A percentile compares a stretch with the other conserved stretches of the same genome.
Evolutionary conservation across 305 asterid species (phyloP).

Genomic region (Rubia peregrina): DNA sequence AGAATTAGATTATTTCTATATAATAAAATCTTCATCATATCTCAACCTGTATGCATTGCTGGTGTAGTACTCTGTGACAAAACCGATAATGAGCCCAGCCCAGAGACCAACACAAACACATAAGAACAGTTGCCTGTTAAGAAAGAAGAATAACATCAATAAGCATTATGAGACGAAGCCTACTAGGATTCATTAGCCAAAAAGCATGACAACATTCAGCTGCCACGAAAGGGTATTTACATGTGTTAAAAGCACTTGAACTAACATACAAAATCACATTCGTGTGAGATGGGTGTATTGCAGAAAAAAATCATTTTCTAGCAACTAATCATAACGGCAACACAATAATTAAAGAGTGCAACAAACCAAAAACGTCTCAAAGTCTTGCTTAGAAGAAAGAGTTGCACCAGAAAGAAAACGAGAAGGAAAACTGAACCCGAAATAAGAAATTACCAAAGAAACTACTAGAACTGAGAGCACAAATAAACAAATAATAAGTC

Average conservation of each 20-base stretch:
- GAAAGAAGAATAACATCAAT: neutral
- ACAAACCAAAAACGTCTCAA: neutral
- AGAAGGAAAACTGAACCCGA: neutral
- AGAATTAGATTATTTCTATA: neutral
- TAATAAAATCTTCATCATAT: neutral
- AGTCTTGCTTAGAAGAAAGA: neutral
- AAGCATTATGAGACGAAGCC: neutral
- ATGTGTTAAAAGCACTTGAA: neutral
- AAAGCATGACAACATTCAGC: neutral
- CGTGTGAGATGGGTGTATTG: too few relatives aligned
- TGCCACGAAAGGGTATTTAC: neutral
- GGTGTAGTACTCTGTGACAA: conserved; percentile 70
- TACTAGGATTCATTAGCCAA: neutral
- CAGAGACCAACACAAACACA: conserved; percentile 79
- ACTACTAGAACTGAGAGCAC: too few relatives aligned
- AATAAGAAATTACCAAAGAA: too few relatives aligned
- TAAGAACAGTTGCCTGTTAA: conserved; percentile 60
- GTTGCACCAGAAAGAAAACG: neutral
- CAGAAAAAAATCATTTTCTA: too few relatives aligned
- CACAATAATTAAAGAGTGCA: too few relatives aligned
- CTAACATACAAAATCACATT: neutral
- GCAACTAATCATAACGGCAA: too few relatives aligned
- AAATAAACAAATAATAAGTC: too few relatives aligned
- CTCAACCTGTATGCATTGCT: conserved; percentile 79
- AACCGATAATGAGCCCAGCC: conserved; percentile 85